Percentiles rank a stretch among this genome's conserved stretches.
Conservation (phyloP, 2,329 filamentous ascomycete genomes). For the Cercospora canescens region DNA sequence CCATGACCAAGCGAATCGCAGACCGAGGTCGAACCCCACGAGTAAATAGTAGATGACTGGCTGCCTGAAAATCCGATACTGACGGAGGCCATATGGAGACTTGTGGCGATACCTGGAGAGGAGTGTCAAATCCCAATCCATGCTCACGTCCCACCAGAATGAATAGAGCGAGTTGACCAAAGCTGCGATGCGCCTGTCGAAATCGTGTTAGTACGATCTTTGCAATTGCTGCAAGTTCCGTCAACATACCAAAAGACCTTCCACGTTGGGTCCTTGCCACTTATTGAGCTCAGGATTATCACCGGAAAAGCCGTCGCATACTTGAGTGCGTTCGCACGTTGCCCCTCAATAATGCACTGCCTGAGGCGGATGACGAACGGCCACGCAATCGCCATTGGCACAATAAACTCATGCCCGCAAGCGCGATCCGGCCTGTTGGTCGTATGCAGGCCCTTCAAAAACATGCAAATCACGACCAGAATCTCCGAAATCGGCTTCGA, state of each 20-base stretch:
- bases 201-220: not conserved
- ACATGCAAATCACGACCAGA: slow-evolving; percentile 88
- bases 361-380: slow-evolving; percentile 84
- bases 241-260: slow-evolving; percentile 23
- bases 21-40: slow-evolving; percentile 72
- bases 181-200: slow-evolving; percentile 29
- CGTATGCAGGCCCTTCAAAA: slow-evolving; percentile 67
- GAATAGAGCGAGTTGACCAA: slow-evolving; percentile 84
- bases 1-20: slow-evolving; percentile 88
- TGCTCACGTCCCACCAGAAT: slow-evolving; percentile 98
- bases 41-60: slow-evolving; percentile 79
- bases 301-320: slow-evolving; percentile 95
- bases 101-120: slow-evolving; percentile 64
- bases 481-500: slow-evolving; percentile 88
- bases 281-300: slow-evolving; percentile 60
- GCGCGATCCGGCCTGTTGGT: slow-evolving; percentile 78
- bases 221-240: not conserved
- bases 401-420: slow-evolving; percentile 76
- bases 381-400: slow-evolving; percentile 80
- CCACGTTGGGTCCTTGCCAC: slow-evolving; percentile 19
- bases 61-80: slow-evolving; percentile 70
- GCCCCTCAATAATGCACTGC: slow-evolving; percentile 89
- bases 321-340: slow-evolving; percentile 85
- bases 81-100: slow-evolving; percentile 76
- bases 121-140: slow-evolving; percentile 93